Base-by-base conservation (phyloP, 768 basidiomycete genomes). In the Psilocybe cyanescens region DNA sequence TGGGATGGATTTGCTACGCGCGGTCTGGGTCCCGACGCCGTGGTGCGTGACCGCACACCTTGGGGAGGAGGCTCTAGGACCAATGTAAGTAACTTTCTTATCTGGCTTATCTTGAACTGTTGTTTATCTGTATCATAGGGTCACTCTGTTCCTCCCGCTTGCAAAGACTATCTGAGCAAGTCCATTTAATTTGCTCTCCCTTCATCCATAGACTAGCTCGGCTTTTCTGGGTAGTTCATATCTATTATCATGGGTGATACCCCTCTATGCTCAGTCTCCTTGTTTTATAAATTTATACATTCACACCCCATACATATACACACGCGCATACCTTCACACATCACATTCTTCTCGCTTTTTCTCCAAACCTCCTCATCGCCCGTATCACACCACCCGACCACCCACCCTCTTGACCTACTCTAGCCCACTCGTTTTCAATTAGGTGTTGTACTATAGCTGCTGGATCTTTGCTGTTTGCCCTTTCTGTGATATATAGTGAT, bases 21-120 rank as follows among this genome's bases (percentile, higher is more conserved):
- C 37, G 97, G 97, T 0, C 75, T 99, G 50, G 96, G 96, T 3
- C 71, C 78, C 9, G 88, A 95, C 67, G 92, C 97, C 3, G 76
- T 65, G 14, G 85, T 98, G 44, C 77, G 84, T 31, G 90, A 92
- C 55, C 78, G 83, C 60, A 93, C 92, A 7, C 95, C 94, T 16
- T 97, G 95, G 95, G 95, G 95, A 69, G 94, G 94, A 83, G 95
- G 95, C 60, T 77, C 92, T 55, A 83, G 95, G 63, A 82, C 81
- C 16, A 85, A 94, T 66, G 91, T 67, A 46, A 48, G 61, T 39
- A 28, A 7, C 33, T 49, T 12, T 48, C 37, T 29, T 31, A 7
- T 57, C 14, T 56, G 33, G 30, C 54, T 17, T n/a, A 51, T 16
- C 35, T 29, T 52, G 29, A 12, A 31, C 44, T 48, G 28, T 4